Base-by-base conservation (phyloP, 2,329 filamentous ascomycete species). In the Tolypocladium pustulatum region DNA sequence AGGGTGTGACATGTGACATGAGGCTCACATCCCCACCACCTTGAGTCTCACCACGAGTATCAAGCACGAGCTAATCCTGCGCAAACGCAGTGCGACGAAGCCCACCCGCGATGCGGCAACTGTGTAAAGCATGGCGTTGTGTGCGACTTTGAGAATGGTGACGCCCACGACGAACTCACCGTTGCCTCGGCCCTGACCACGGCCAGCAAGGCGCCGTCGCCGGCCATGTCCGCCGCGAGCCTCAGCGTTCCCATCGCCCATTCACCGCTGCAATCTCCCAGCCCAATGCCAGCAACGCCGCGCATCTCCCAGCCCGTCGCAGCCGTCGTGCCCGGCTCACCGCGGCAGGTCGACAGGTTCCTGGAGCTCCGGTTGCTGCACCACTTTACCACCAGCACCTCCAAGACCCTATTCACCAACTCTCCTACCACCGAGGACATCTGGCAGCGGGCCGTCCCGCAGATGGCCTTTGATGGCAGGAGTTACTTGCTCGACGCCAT, bases 71-170 rank as follows among this genome's bases (percentile, higher is more conserved):
- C 49, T 52, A 22, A 52, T 22, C 20, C 30, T 30, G 4, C 30
- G 49, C 49, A 34, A 52, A 12, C 49, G 55, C 61, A 84, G 82
- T 88, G 85, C 72, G 84, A 88, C 67, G 85, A 88, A 70, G 73
- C 83, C 13, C 84, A 87, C 66, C 85, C 85, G 10, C 73, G 79
- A 60, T 88, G 85, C 67, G 81, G 83, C 61, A 87, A 87, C 71
- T 88, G 85, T 72, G 72, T 78, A 58, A 88, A 87, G 66, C 85
- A 88, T 71, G 85, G 84, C 64, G 85, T 87, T 41, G 69, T 75
- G 38, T 88, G 85, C 72, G 85, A 88, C 68, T 88, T 87, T 66
- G 82, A 85, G 64, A 76, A 77, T 61, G 77, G 79, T 10, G 71
- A 76, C 40, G 69, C 78, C 59, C 69, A 76, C 59, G 75, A 78